Evolutionary conservation across 2,329 filamentous ascomycete genomes (phyloP), one percentile per base, ranked within the genome.

Genomic region (Penicillium janthinellum): DNA sequence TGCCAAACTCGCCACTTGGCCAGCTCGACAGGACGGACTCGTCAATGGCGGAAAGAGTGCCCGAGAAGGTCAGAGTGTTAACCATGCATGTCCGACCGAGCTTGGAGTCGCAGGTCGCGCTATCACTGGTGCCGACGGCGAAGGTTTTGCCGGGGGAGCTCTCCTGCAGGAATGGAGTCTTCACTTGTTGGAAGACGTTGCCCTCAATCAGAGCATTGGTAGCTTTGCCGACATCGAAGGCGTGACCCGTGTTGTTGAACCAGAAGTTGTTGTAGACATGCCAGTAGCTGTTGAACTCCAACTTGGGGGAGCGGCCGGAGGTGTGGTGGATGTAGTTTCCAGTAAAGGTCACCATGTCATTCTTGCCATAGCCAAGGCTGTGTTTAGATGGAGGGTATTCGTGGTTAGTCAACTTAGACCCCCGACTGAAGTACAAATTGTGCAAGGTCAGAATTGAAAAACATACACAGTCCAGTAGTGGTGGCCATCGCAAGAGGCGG

Each of bases 301-400:
- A 75, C 76, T 86, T 86, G 67, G 84, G 85, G 5, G 79, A 77
- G 54, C 85, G 83, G 63, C 85, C 84, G 4, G 79, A 82, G 55
- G 81, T 82, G 71, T 85, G 78, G 77, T 86, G 81, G 67, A 87
- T 75, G 75, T 85, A 86, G 79, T 87, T 87, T 66, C 78, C 78
- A 74, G 83, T 83, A 71, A 87, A 75, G 60, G 85, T 87, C 66
- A 86, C 77, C 62, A 81, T 67, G 71, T 87, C 85, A 69, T 76
- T 78, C 58, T 80, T 78, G 31, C 84, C 84, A 51, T 79, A 81
- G 61, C 86, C 78, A 73, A 84, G 83, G 14, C 69, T 71, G 54
- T 11, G 3, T 25, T 15, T 15, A 2, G 2, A 10, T 31, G 31
- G 25, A 28, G 7, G 31, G 7, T 31, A 10, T 31, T 31, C 31